These are phyloP conservation scores for Xylaria nigripes DNA, from an alignment of 495 filamentous ascomycete genomes.

Conservation along the genomic window DNA sequence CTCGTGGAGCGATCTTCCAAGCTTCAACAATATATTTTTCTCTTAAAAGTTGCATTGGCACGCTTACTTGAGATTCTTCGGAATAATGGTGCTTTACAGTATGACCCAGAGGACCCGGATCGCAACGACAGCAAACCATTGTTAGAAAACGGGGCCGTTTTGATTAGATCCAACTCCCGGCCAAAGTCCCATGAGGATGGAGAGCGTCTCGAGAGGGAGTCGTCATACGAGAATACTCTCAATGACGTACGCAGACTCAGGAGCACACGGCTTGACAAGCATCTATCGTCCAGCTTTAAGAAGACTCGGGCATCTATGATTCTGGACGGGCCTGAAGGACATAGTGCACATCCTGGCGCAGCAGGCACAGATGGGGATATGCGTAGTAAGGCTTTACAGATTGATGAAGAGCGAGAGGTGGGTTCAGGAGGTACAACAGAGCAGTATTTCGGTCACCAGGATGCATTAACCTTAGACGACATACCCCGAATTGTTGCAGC, in stretches of 20 bases:
- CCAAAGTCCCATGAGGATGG: slow-evolving; percentile 65
- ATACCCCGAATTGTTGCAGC: slow-evolving; percentile 96
- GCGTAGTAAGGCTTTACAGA: slow-evolving; percentile 56
- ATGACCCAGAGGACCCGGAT: slow-evolving; percentile 3
- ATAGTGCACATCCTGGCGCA: slow-evolving; percentile 68
- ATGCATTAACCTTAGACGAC: slow-evolving; percentile 89
- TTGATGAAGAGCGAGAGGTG: slow-evolving; percentile 76
- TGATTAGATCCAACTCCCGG: slow-evolving; percentile 55
- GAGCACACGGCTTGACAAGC: slow-evolving; percentile 88
- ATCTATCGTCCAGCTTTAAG: slow-evolving; percentile 82
- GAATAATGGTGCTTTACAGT: slow-evolving; percentile 66
- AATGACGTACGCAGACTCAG: slow-evolving; percentile 86
- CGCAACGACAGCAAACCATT: slow-evolving; percentile 1
- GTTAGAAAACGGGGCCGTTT: slow-evolving; percentile 16
- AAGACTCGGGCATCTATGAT: slow-evolving; percentile 86
- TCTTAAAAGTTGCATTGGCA: slow-evolving; percentile 85
- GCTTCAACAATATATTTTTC: slow-evolving; percentile 87
- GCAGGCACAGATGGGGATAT: slow-evolving; percentile 59
- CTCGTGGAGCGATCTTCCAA: slow-evolving; percentile 59
- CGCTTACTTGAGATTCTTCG: slow-evolving; percentile 80
- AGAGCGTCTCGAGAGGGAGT: slow-evolving; percentile 51
- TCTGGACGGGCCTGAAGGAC: slow-evolving; percentile 81
- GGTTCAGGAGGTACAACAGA: slow-evolving; percentile 65
- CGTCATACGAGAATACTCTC: slow-evolving; percentile 89
- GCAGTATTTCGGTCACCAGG: slow-evolving; percentile 78